Evolutionary conservation across 2,329 filamentous ascomycete species (phyloP).

Genomic region (Colletotrichum tamarilloi): DNA sequence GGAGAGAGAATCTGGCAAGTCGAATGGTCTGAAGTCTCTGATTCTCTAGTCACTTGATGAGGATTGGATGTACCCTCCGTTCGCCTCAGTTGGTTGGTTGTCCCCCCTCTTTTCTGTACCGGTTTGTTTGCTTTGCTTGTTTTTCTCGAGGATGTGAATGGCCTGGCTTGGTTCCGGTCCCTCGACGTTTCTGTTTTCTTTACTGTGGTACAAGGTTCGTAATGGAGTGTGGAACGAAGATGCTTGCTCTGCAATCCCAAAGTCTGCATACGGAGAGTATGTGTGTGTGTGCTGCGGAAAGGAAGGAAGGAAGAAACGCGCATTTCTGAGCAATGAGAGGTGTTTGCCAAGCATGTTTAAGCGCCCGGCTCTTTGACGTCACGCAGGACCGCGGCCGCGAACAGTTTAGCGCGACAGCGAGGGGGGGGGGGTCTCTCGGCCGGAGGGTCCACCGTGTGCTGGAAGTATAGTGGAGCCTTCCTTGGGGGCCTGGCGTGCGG

Average conservation of each 20-base stretch:
- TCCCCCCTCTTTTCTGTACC: neutral
- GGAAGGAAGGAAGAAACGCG: slow-evolving; percentile 33
- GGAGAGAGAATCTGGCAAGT: neutral
- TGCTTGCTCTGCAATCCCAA: neutral
- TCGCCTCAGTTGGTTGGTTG: too few species aligned
- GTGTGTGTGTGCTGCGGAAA: slow-evolving; percentile 8
- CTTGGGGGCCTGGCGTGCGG: too few species aligned
- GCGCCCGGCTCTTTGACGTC: slow-evolving; percentile 35
- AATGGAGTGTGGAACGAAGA: neutral
- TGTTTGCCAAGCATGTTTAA: slow-evolving; percentile 31
- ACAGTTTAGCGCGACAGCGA: slow-evolving; percentile 23
- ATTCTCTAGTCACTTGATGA: neutral
- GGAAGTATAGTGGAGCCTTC: too few species aligned
- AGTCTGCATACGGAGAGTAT: neutral
- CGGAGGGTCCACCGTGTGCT: slow-evolving; percentile 10
- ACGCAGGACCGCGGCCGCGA: slow-evolving; percentile 17
- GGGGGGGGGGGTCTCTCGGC: slow-evolving; percentile 8
- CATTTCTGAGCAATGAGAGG: neutral
- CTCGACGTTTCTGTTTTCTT: neutral
- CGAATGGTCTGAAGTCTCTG: too few species aligned
- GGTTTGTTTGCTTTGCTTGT: neutral
- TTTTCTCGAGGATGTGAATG: neutral
- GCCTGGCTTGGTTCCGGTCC: neutral
- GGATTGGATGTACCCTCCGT: neutral
- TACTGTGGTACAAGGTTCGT: neutral